These are phyloP conservation scores for Zarea fungicola DNA, from an alignment of 2,329 filamentous ascomycete genomes.

Conservation along the genomic window DNA sequence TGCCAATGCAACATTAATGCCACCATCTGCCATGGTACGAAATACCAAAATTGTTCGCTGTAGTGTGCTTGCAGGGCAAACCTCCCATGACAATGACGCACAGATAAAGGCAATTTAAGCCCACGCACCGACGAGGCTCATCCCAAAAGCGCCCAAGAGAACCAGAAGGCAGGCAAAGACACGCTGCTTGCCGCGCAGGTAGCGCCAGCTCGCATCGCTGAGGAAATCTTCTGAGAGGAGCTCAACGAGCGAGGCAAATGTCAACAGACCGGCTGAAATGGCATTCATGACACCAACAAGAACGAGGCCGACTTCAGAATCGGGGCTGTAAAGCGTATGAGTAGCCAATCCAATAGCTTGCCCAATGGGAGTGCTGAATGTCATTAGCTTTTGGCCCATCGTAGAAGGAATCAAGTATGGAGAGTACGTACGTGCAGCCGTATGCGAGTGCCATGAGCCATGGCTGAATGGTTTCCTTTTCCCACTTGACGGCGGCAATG, in stretches of 20 bases:
- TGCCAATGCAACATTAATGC: not conserved
- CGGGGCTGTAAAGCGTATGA: slow-evolving; percentile 65
- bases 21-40: no score
- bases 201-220: slow-evolving; percentile 56
- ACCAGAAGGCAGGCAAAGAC: slow-evolving; percentile 53
- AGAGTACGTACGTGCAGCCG: slow-evolving; percentile 42
- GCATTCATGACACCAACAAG: slow-evolving; percentile 72
- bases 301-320: slow-evolving; percentile 59
- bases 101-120: slow-evolving; percentile 39
- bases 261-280: slow-evolving; percentile 63
- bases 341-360: slow-evolving; percentile 66
- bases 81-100: not conserved
- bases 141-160: slow-evolving; percentile 53
- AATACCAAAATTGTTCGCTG: no score
- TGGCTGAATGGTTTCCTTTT: slow-evolving; percentile 38
- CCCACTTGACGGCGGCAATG: slow-evolving; percentile 51
- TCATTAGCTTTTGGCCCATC: slow-evolving; percentile 14
- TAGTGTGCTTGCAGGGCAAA: no score
- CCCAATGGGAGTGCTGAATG: slow-evolving; percentile 57
- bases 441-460: slow-evolving; percentile 55
- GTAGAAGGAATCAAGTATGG: not conserved
- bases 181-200: slow-evolving; percentile 48
- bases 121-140: slow-evolving; percentile 62
- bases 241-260: slow-evolving; percentile 68
- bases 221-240: slow-evolving; percentile 68